These are phyloP conservation scores for Clonostachys rhizophaga DNA, from an alignment of 2,329 filamentous ascomycete species.

Conservation along the genomic window DNA sequence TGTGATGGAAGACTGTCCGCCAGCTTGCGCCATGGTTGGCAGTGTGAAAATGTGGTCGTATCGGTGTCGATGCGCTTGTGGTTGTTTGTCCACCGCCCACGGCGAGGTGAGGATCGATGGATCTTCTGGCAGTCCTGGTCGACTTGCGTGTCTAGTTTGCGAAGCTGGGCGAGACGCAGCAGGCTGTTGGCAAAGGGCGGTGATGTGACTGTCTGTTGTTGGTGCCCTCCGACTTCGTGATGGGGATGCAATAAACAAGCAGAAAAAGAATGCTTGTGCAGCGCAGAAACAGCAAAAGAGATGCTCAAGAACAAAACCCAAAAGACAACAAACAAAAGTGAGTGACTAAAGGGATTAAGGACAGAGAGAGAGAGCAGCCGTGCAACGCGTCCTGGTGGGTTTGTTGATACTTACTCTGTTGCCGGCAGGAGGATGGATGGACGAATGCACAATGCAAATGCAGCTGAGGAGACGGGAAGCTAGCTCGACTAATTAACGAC, in stretches of 20 bases:
- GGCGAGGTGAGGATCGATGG: not conserved
- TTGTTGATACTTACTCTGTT: too few species aligned
- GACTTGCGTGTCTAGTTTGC: too few species aligned
- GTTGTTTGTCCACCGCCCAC: not conserved
- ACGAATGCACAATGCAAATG: too few species aligned
- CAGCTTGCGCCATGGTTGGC: not conserved
- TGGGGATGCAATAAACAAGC: not conserved
- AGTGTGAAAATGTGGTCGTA: too few species aligned
- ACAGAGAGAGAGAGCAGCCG: too few species aligned
- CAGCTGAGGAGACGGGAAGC: too few species aligned
- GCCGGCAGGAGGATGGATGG: too few species aligned
- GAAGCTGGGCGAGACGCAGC: too few species aligned
- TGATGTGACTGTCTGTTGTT: not conserved
- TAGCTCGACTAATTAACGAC: too few species aligned
- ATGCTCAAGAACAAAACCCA: not conserved
- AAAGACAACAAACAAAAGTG: not conserved
- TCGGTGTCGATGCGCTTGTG: not conserved
- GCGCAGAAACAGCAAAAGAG: not conserved
- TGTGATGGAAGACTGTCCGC: constrained; percentile 47
- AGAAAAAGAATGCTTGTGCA: not conserved
- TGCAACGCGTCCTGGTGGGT: too few species aligned
- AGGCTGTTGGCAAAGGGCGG: not conserved
- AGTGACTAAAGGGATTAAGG: too few species aligned
- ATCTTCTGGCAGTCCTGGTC: not conserved
- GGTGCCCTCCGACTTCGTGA: not conserved